Evolutionary conservation across 176 grass and related monocot species (phyloP).

Genomic region (Cenchrus purpureus): DNA sequence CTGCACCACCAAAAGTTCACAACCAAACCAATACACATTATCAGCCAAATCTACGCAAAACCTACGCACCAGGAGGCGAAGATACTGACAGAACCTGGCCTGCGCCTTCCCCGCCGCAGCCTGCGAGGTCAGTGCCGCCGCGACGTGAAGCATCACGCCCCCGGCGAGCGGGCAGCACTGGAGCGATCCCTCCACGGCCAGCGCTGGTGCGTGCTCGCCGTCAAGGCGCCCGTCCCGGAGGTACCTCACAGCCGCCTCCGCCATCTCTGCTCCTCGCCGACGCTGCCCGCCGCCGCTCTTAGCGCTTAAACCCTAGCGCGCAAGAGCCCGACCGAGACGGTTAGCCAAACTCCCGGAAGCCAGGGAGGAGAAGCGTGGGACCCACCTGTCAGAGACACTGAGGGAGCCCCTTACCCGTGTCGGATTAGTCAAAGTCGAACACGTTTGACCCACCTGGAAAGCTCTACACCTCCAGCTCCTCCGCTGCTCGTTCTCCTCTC

Average conservation of each 20-base stretch:
- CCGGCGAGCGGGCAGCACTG: slow-evolving; percentile 45
- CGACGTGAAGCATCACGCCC: slow-evolving; percentile 56
- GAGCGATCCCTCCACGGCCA: slow-evolving; percentile 57
- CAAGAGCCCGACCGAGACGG: background rate
- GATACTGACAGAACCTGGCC: slow-evolving; percentile 45
- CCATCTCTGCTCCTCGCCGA: slow-evolving; percentile 40
- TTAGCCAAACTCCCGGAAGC: slow-evolving; percentile 19
- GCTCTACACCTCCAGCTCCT: background rate
- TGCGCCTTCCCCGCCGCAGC: slow-evolving; percentile 51
- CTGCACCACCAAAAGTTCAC: slow-evolving; percentile 44
- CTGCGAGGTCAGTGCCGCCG: slow-evolving; percentile 51
- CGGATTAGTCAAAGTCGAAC: slow-evolving; percentile 19
- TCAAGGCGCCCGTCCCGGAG: slow-evolving; percentile 69
- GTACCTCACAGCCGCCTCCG: slow-evolving; percentile 56
- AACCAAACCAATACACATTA: slow-evolving; percentile 11
- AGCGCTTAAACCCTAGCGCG: slow-evolving; percentile 47
- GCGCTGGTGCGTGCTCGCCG: slow-evolving; percentile 63
- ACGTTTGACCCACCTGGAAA: background rate
- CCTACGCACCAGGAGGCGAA: background rate
- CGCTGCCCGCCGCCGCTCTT: background rate
- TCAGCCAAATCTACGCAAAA: background rate
- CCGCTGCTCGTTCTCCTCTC: background rate
- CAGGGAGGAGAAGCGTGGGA: background rate
- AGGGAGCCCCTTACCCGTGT: background rate
- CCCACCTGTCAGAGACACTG: slow-evolving; percentile 20